A percentile compares a stretch with the other conserved stretches of the same genome.
phyloP scores from a whole-genome alignment of 805 yeast genomes.

The Saccharomycopsis schoenii region DNA sequence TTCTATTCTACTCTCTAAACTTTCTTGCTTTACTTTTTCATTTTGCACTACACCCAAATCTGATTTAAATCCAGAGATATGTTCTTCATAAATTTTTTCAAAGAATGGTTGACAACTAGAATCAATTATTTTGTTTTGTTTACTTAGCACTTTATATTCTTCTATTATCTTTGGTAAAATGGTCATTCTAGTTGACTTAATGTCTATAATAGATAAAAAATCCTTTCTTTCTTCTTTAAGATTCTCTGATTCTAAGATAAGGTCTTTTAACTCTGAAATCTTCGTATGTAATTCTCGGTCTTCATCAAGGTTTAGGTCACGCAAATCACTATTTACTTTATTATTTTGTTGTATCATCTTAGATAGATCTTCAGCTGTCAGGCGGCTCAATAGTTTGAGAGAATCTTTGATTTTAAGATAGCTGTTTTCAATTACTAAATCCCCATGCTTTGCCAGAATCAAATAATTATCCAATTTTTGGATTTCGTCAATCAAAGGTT shows the following conservation, averaged over 20 bases:
- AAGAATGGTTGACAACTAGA: slow-evolving; percentile 19
- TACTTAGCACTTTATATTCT: slow-evolving; percentile 30
- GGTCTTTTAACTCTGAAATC: slow-evolving; percentile 30
- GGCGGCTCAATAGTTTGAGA: slow-evolving; percentile 35
- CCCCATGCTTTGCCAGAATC: slow-evolving; percentile 52
- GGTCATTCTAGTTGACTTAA: slow-evolving; percentile 36
- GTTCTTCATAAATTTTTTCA: slow-evolving; percentile 33
- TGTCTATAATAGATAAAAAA: slow-evolving; percentile 33
- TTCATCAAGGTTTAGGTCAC: slow-evolving; percentile 27
- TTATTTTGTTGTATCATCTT: slow-evolving; percentile 26
- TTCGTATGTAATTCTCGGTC: slow-evolving; percentile 21
- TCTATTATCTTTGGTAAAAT: slow-evolving; percentile 45
- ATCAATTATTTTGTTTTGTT: not conserved
- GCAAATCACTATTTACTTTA: slow-evolving; percentile 24
- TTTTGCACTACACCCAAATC: slow-evolving; percentile 41
- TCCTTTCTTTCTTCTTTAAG: slow-evolving; percentile 27
- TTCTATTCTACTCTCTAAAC: slow-evolving; percentile 32
- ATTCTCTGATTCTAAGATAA: slow-evolving; percentile 23
- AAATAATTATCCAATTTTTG: slow-evolving; percentile 36
- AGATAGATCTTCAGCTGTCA: slow-evolving; percentile 22
- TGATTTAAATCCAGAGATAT: slow-evolving; percentile 36
- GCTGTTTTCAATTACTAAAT: slow-evolving; percentile 38
- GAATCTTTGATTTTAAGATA: slow-evolving; percentile 39
- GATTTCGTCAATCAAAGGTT: slow-evolving; percentile 31
- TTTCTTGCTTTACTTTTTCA: slow-evolving; percentile 30